Base-by-base conservation (phyloP, 345 rosid species). In the Iberis pinnata region DNA sequence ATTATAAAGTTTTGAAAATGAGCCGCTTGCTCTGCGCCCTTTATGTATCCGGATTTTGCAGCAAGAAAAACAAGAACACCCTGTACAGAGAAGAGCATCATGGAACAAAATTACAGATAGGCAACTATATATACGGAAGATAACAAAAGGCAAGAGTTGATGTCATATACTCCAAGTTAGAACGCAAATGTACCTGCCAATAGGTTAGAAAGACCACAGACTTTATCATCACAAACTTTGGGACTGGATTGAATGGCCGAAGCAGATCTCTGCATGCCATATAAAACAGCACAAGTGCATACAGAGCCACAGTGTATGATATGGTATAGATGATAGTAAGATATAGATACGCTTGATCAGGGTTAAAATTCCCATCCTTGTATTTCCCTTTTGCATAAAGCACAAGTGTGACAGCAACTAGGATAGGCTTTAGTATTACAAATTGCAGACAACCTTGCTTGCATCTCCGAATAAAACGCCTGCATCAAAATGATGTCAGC, bases 391-490 rank as follows among this genome's bases (percentile, higher is more conserved):
- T 83, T 1, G 97, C 97, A 64, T 83, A 93, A 60, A 88, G 89
- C 52, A 93, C 60, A 52, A 93, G 88, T 4, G 97, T 93, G 52
- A 79, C 86, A 52, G 78, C 90, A 49, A 80, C 95, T 59, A 93
- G 67, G 69, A 88, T 58, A 49, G 97, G 99, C 80, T 93, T 93
- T 69, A 88, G 66, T 65, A 93, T 85, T 52, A 93, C 99, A 86
- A 93, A 93, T 44, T 93, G 99, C 65, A 93, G 61, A 72, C 99
- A 92, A n/a, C 97, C 97, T 71, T 93, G 99, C 78, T 93, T 93
- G 82, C 99, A 88, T 60, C 87, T 82, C 58, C 97, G 76, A 60
- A 88, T 93, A 71, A 93, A 93, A 40, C 95, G 90, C 75, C 97
- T 92, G 78, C 67, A 75, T 31, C 22, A 12, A 39, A 52, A 22